Base-by-base conservation (phyloP, 2,329 filamentous ascomycete genomes). In the Exophiala sp. region DNA sequence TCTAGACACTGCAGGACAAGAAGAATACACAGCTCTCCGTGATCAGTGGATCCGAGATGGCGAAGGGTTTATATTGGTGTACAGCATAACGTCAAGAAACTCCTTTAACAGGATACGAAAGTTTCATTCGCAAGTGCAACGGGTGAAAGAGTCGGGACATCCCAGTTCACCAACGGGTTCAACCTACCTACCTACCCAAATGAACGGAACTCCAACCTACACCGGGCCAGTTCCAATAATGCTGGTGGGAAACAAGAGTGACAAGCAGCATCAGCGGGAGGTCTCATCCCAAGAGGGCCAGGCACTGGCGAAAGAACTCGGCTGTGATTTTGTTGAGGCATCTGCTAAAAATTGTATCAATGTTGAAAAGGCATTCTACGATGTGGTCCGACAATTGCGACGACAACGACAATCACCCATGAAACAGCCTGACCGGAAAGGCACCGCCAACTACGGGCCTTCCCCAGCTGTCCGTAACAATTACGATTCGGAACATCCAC, bases 31-130 rank as follows among this genome's bases (percentile, higher is more conserved):
- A 60, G 94, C 94, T 43, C 78, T 97, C 66, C 83, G 94, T 68
- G 94, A 97, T 71, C 94, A 97, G 77, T 97, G 92, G 92, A 97
- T 97, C 71, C 85, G 94, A 65, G 92, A 97, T 69, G 92, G 94
- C 63, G 94, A 99, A 72, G 94, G 94, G 16, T 97, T 97, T 69
- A 89, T 99, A 29, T 81, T 99, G 58, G 94, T 99, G 62, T 97
- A 99, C 79, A 96, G 91, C 77, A 97, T 99, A 74, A 96, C 94
- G 11, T 97, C 92, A 48, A 87, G 94, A 66, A 91, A 91, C 33
- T 97, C 92, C 16, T 97, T 97, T 70, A 86, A 87, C 54, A 88
- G 92, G 69, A 96, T 99, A 78, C 89, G 91, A 73, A 87, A 88
- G 67, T 97, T 97, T 71, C 90, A 97, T 74, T 87, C 92, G 70